These are phyloP conservation scores for Trichomonascus vanleenenianus DNA, from an alignment of 805 yeast species.

Conservation along the genomic window DNA sequence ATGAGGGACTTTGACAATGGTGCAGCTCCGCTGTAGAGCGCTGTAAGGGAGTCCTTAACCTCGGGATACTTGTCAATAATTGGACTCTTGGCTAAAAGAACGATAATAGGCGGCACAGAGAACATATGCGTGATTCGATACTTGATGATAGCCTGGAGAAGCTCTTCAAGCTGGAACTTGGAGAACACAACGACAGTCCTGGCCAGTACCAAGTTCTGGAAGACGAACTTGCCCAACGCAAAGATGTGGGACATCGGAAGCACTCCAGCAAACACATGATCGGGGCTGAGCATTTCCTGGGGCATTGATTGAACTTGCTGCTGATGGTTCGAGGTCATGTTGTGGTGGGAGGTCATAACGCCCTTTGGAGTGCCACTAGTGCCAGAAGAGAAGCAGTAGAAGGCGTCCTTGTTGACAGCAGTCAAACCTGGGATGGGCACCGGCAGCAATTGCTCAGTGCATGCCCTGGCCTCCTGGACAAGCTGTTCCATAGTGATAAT, in stretches of 20 bases:
- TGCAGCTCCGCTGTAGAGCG: constrained; percentile 40
- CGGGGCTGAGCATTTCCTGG: neutral
- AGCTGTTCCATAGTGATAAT: constrained; percentile 1
- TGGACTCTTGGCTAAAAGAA: constrained; percentile 38
- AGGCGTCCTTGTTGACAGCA: constrained; percentile 16
- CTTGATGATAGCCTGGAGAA: constrained; percentile 22
- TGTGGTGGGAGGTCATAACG: constrained; percentile 52
- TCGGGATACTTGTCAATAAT: constrained; percentile 35
- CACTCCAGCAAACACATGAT: constrained; percentile 7
- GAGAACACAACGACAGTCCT: constrained; percentile 21
- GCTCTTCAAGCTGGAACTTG: constrained; percentile 27
- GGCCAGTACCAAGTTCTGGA: constrained; percentile 40
- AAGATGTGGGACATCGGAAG: constrained; percentile 24
- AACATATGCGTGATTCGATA: constrained; percentile 32
- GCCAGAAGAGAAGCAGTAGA: constrained; percentile 25
- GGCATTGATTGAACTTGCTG: constrained; percentile 2
- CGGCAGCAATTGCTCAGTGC: neutral
- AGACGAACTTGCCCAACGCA: constrained; percentile 67
- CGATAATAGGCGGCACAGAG: constrained; percentile 37
- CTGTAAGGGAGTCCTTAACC: constrained; percentile 33
- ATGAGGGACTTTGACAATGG: constrained; percentile 29
- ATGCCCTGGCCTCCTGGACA: neutral
- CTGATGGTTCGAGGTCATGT: constrained; percentile 33
- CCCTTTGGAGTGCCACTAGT: constrained; percentile 62
- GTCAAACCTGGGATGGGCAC: neutral